A percentile compares a stretch with the other conserved stretches of the same genome.
phyloP scores from a whole-genome alignment of 176 grass and related monocot genomes.

The Hordeum marinum region DNA sequence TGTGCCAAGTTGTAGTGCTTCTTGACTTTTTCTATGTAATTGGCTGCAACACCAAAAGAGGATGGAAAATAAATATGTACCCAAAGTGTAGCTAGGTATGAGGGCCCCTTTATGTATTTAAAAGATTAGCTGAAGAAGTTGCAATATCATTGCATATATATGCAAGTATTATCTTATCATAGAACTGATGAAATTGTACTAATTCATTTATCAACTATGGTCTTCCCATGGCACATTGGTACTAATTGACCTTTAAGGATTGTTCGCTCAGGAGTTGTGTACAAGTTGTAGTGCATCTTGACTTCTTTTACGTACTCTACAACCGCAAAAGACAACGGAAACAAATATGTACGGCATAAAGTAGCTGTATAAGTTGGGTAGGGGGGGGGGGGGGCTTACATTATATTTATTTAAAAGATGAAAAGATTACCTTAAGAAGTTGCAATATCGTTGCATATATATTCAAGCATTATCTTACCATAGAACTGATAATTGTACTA shows the following conservation, averaged over 20 bases:
- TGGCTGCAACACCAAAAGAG: neutral
- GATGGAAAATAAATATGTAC: neutral
- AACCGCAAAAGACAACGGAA: no score
- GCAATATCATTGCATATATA: neutral
- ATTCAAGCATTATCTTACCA: no score
- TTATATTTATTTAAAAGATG: no score
- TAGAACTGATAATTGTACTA: no score
- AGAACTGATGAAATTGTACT: neutral
- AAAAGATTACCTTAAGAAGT: no score
- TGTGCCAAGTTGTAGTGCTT: neutral
- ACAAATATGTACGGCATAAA: neutral
- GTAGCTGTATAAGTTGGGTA: neutral
- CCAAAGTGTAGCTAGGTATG: neutral
- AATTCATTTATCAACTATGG: neutral
- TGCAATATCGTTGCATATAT: no score
- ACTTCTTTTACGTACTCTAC: no score
- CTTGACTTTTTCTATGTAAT: slow-evolving; percentile 8
- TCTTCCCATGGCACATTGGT: neutral
- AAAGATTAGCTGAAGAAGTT: neutral
- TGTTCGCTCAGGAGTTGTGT: neutral
- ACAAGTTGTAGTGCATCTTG: no score
- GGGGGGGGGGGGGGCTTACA: no score
- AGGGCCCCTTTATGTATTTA: neutral
- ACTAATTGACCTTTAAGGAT: neutral
- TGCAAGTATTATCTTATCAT: neutral